Conservation (phyloP, 164 flowering plant species). For the Sextonia rubra region DNA sequence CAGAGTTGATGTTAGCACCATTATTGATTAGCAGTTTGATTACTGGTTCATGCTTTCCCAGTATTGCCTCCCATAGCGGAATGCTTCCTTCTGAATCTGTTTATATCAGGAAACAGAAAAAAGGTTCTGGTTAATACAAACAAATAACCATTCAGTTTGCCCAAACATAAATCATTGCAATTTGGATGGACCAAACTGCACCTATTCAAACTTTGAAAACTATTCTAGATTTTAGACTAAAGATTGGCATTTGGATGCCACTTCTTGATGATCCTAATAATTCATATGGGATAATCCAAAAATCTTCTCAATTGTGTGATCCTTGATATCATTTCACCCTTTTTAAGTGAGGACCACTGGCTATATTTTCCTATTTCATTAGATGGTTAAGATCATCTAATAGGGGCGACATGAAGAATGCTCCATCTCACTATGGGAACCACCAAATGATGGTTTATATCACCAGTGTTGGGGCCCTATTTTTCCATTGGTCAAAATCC, state of each 20-base stretch:
- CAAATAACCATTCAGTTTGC: not conserved
- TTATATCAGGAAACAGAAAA: not conserved
- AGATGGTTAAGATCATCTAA: not conserved
- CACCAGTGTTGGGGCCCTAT: not conserved
- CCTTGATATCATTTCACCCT: not conserved
- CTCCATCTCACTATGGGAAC: not conserved
- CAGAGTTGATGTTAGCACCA: slow-evolving; percentile 44
- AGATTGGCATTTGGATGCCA: not conserved
- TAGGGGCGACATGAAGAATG: not conserved
- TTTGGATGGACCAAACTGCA: no score
- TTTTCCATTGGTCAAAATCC: not conserved
- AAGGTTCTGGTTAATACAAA: not conserved
- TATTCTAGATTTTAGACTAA: not conserved
- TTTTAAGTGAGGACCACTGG: not conserved
- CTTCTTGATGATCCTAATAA: not conserved
- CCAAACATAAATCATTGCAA: no score
- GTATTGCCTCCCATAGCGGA: slow-evolving; percentile 84
- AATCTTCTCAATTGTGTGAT: not conserved
- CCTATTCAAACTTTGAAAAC: not conserved
- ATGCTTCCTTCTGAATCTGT: slow-evolving; percentile 74
- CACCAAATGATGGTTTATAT: not conserved
- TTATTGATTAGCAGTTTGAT: slow-evolving; percentile 41
- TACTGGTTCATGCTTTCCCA: slow-evolving; percentile 43
- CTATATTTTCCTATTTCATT: not conserved
- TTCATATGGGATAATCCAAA: no score